phyloP scores from a whole-genome alignment of 2,329 filamentous ascomycete species.

The Calonectria henricotiae region DNA sequence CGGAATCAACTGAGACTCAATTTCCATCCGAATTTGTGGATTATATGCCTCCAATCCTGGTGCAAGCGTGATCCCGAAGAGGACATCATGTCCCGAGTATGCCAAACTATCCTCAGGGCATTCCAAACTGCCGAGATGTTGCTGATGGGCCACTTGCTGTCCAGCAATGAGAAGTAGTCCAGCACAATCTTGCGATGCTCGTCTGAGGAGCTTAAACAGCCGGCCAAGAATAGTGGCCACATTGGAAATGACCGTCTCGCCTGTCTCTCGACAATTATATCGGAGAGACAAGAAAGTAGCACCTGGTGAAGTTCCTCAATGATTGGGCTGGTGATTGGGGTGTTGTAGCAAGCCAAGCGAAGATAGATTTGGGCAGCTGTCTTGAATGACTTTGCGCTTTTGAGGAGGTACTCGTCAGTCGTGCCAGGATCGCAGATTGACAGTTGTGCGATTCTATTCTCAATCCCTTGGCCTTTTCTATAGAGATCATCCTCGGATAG shows the following conservation, averaged over 20 bases:
- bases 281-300: conserved; percentile 41
- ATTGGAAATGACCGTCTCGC: conserved; percentile 47
- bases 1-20: conserved; percentile 31
- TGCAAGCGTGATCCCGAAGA: conserved; percentile 21
- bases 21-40: conserved; percentile 51
- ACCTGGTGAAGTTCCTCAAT: conserved; percentile 39
- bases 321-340: conserved; percentile 40
- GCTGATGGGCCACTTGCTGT: conserved; percentile 48
- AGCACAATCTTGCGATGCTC: conserved; percentile 47
- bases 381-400: conserved; percentile 47
- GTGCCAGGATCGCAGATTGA: conserved; percentile 1
- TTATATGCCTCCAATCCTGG: conserved; percentile 48
- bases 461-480: conserved; percentile 38
- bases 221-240: conserved; percentile 50
- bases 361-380: conserved; percentile 48
- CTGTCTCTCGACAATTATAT: conserved; percentile 47
- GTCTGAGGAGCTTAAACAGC: conserved; percentile 47
- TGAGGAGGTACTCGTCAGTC: conserved; percentile 41
- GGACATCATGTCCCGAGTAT: conserved; percentile 41
- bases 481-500: conserved; percentile 35
- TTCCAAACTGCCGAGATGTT: conserved; percentile 49
- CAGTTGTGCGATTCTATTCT: conserved; percentile 33
- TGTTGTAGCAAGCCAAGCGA: conserved; percentile 46
- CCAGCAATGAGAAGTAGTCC: conserved; percentile 44
- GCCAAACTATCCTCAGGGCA: conserved; percentile 47